Conservation (phyloP, 768 basidiomycete species). For the Xerocomus brunneocitrinus region DNA sequence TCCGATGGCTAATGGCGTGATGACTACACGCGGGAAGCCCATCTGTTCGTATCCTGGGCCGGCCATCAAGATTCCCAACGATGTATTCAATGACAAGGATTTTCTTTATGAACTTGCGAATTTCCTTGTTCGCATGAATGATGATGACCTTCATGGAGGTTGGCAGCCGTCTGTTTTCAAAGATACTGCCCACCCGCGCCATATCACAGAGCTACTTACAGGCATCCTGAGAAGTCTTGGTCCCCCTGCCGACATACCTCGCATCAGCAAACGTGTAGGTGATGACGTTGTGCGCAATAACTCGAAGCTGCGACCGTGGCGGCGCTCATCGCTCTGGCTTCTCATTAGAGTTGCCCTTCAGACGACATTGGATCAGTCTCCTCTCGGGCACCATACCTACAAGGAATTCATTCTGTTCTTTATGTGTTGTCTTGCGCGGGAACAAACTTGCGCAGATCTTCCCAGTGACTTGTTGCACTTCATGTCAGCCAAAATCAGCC, state of each 20-base stretch:
- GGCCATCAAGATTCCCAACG: conserved; percentile 32
- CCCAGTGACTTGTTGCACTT: conserved; percentile 26
- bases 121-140: conserved; percentile 36
- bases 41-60: conserved; percentile 42
- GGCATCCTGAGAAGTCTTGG: conserved; percentile 41
- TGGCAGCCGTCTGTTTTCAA: background rate
- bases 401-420: conserved; percentile 48
- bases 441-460: conserved; percentile 11
- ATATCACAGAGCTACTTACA: conserved; percentile 43
- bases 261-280: background rate
- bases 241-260: conserved; percentile 3
- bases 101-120: conserved; percentile 34
- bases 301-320: conserved; percentile 25
- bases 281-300: conserved; percentile 5
- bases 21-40: conserved; percentile 37
- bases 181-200: conserved; percentile 22
- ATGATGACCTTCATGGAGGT: conserved; percentile 5
- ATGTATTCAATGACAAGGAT: conserved; percentile 4
- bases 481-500: background rate
- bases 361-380: conserved; percentile 18
- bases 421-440: conserved; percentile 25
- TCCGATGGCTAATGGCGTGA: conserved; percentile 30
- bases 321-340: conserved; percentile 36
- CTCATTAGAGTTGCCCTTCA: conserved; percentile 19
- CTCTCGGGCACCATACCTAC: conserved; percentile 28